phyloP scores from a whole-genome alignment of 164 flowering plant species.

The Berberis vulgaris region DNA sequence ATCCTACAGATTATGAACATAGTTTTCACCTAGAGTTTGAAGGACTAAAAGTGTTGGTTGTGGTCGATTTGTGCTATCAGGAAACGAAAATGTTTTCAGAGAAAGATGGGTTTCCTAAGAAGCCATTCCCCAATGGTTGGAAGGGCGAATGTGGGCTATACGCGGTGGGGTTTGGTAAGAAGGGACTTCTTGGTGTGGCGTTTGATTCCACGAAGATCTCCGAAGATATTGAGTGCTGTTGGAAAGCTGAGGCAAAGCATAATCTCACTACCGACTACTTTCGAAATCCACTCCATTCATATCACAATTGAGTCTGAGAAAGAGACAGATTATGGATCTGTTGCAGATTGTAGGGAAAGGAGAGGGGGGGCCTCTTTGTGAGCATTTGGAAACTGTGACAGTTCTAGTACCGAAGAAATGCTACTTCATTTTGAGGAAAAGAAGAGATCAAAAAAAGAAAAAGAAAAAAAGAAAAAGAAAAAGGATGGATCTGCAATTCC shows the following conservation, averaged over 20 bases:
- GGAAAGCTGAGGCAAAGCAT: slow-evolving; percentile 32
- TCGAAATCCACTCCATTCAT: neutral
- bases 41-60: neutral
- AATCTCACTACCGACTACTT: slow-evolving; percentile 8
- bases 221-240: slow-evolving; percentile 34
- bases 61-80: slow-evolving; percentile 17
- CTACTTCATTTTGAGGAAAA: slow-evolving; percentile 6
- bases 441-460: neutral
- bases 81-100: slow-evolving; percentile 36
- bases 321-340: neutral
- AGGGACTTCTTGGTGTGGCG: slow-evolving; percentile 60
- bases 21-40: neutral
- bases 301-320: neutral
- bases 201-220: slow-evolving; percentile 54
- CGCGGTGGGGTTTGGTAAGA: slow-evolving; percentile 59
- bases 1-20: neutral
- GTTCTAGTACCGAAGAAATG: slow-evolving; percentile 7
- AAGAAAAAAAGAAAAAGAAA: neutral
- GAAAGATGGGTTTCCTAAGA: slow-evolving; percentile 46
- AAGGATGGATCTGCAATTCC: neutral
- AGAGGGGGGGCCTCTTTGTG: neutral
- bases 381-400: neutral
- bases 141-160: slow-evolving; percentile 56
- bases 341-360: neutral
- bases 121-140: slow-evolving; percentile 58